A percentile compares a stretch with the other conserved stretches of the same genome.
These are phyloP conservation scores for Symbiotaphrina buchneri DNA, from an alignment of 495 filamentous ascomycete species.

Conservation along the genomic window DNA sequence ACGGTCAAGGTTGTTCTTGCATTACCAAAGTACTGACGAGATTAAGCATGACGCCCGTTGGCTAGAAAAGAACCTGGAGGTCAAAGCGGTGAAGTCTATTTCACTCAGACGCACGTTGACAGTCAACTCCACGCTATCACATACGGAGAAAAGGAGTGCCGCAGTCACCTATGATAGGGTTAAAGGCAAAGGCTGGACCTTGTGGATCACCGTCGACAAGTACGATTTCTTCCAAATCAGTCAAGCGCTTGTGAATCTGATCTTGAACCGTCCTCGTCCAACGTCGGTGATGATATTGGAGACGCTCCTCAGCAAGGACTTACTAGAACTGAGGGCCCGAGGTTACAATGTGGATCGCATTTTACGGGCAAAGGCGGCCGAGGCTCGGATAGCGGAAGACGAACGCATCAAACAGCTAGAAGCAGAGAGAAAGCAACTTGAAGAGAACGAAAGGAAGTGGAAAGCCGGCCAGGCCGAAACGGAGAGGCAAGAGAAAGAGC, in stretches of 20 bases:
- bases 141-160: conserved; percentile 45
- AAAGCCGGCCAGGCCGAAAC: conserved; percentile 5
- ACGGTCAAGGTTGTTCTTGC: conserved; percentile 66
- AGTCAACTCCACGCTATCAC: conserved; percentile 32
- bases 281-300: conserved; percentile 73
- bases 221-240: conserved; percentile 80
- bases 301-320: conserved; percentile 60
- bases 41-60: conserved; percentile 70
- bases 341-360: conserved; percentile 94
- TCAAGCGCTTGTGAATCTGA: conserved; percentile 50
- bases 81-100: conserved; percentile 56
- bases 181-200: conserved; percentile 17
- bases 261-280: conserved; percentile 66
- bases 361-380: conserved; percentile 58
- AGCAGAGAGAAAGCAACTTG: conserved; percentile 39
- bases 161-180: conserved; percentile 34
- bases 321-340: conserved; percentile 52
- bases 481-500: conserved; percentile 8
- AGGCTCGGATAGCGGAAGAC: conserved; percentile 67
- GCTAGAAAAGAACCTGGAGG: conserved; percentile 66
- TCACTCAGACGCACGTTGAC: conserved; percentile 49
- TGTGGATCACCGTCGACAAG: conserved; percentile 36
- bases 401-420: conserved; percentile 55
- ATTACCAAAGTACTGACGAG: conserved; percentile 41
- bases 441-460: conserved; percentile 38